Percentiles rank a stretch among this genome's conserved stretches.
These are phyloP conservation scores for Colletotrichum sp. DNA, from an alignment of 2,329 filamentous ascomycete genomes.

Conservation along the genomic window DNA sequence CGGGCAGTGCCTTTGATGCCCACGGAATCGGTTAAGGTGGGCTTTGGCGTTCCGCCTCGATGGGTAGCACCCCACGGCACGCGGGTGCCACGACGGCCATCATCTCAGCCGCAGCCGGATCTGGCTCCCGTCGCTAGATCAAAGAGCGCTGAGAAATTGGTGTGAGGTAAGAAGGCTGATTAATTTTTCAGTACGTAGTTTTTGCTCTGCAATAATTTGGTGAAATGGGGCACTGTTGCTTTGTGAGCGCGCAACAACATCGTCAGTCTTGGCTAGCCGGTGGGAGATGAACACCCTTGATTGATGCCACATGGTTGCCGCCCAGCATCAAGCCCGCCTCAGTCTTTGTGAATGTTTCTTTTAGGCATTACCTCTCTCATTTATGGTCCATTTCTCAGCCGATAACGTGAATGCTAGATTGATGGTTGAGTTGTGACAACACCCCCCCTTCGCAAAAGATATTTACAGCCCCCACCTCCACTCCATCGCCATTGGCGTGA, in stretches of 20 bases:
- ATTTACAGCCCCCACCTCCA: neutral
- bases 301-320: neutral
- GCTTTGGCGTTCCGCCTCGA: neutral
- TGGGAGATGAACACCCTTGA: neutral
- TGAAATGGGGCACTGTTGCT: accelerated
- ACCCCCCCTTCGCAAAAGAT: neutral
- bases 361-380: neutral
- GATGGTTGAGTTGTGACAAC: neutral
- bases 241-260: neutral
- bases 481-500: neutral
- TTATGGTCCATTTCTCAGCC: neutral
- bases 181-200: neutral
- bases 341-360: neutral
- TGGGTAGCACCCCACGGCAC: neutral
- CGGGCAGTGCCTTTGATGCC: neutral
- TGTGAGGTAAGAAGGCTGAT: neutral
- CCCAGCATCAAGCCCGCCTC: neutral
- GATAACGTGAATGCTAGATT: neutral
- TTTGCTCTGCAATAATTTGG: neutral
- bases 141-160: neutral
- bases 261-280: neutral
- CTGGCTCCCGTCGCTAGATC: neutral
- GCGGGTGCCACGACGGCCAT: neutral
- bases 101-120: neutral
- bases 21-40: neutral